phyloP scores from a whole-genome alignment of 2,329 filamentous ascomycete species.

The Ascochyta fabae region DNA sequence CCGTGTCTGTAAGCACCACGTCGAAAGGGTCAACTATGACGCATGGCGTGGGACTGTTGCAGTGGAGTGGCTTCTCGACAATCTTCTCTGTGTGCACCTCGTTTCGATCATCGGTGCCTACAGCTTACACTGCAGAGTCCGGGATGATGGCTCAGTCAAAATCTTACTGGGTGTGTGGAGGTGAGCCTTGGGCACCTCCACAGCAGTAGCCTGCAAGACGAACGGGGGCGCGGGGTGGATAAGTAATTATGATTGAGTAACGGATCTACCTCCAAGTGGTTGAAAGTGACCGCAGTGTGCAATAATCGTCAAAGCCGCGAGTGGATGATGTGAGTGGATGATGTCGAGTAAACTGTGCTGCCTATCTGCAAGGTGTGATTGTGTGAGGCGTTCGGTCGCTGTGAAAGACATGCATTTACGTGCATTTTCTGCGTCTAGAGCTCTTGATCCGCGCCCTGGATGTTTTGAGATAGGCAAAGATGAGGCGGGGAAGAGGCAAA shows the following conservation, averaged over 20 bases:
- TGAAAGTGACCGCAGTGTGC: constrained; percentile 9
- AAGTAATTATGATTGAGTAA: constrained; percentile 31
- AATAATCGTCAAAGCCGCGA: constrained; percentile 33
- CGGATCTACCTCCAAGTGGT: constrained; percentile 12
- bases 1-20: not conserved
- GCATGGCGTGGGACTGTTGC: not conserved
- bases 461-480: not conserved
- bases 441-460: not conserved
- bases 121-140: constrained; percentile 7
- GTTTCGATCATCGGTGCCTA: not conserved
- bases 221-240: constrained; percentile 18
- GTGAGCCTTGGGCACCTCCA: constrained; percentile 5
- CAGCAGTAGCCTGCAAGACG: constrained; percentile 4
- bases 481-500: constrained; percentile 11
- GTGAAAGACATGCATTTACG: not conserved
- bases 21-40: not conserved
- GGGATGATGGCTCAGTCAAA: not conserved
- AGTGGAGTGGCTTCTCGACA: not conserved
- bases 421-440: constrained; percentile 4
- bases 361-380: constrained; percentile 22
- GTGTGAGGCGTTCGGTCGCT: constrained; percentile 7
- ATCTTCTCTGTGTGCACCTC: not conserved
- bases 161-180: not conserved
- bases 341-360: constrained; percentile 26
- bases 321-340: constrained; percentile 10